A percentile compares a stretch with the other conserved stretches of the same genome.
Conservation (phyloP, 1,139 yeast species). For the Saccharomyces pastorianus region DNA sequence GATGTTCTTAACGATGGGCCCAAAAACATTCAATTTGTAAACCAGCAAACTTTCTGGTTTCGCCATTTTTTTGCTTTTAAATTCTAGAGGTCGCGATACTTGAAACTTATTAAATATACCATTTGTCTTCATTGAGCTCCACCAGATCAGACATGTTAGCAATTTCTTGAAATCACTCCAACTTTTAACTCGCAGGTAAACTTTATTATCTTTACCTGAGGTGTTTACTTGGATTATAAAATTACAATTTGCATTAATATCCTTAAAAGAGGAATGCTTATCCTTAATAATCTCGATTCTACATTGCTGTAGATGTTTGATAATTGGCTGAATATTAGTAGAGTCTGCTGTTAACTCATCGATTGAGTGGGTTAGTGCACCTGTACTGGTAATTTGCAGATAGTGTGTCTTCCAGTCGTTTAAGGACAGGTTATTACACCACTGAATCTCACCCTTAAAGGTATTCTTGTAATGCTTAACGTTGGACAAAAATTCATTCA, state of each 20-base stretch:
- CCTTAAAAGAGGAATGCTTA: conserved; percentile 11
- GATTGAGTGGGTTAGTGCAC: conserved; percentile 19
- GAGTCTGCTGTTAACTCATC: conserved; percentile 6
- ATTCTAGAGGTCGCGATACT: conserved; percentile 12
- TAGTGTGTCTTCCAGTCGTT: conserved; percentile 20
- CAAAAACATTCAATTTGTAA: conserved; percentile 57
- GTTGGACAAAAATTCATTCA: conserved; percentile 6
- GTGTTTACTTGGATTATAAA: conserved; percentile 44
- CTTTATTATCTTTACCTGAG: conserved; percentile 34
- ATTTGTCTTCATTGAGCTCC: conserved; percentile 55
- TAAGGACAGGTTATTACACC: conserved; percentile 21
- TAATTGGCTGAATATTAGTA: conserved; percentile 21
- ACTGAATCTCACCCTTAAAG: conserved; percentile 27
- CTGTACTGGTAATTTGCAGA: conserved; percentile 21
- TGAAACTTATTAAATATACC: conserved; percentile 48
- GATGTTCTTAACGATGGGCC: conserved; percentile 44
- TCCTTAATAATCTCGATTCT: conserved; percentile 21
- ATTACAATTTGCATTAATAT: conserved; percentile 22
- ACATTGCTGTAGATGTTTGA: conserved; percentile 36
- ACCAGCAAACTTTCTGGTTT: conserved; percentile 37
- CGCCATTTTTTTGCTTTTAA: conserved; percentile 17
- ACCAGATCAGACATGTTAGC: conserved; percentile 46
- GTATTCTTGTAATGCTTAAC: conserved; percentile 17
- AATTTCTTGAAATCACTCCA: conserved; percentile 42
- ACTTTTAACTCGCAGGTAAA: conserved; percentile 41